Percentiles rank a stretch among this genome's conserved stretches.
Evolutionary conservation across 768 basidiomycete genomes (phyloP).

Genomic region (Symmetrospora coprosmae): DNA sequence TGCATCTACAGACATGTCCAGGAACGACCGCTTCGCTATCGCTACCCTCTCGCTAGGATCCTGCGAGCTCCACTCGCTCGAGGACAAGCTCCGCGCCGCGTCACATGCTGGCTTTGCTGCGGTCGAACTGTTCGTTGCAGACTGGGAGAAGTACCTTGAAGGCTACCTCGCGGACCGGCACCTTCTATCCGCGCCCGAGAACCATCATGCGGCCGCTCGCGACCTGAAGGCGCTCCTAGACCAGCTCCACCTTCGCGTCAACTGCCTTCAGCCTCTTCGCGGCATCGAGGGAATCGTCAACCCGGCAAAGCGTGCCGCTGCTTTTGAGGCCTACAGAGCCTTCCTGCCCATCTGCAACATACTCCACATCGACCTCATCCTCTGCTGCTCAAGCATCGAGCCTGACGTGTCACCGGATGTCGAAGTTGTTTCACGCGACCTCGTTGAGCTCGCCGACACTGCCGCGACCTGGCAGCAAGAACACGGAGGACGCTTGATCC

Average conservation of each 20-base stretch:
- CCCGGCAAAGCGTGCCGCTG: slow-evolving; percentile 31
- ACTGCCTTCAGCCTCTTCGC: slow-evolving; percentile 39
- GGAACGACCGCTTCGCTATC: slow-evolving; percentile 22
- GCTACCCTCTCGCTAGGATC: slow-evolving; percentile 30
- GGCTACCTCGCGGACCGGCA: slow-evolving; percentile 26
- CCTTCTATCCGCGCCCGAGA: slow-evolving; percentile 24
- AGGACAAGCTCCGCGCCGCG: slow-evolving; percentile 35
- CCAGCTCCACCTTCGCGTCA: slow-evolving; percentile 32
- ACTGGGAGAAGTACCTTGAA: slow-evolving; percentile 31
- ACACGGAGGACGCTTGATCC: slow-evolving; percentile 29
- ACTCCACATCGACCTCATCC: slow-evolving; percentile 37
- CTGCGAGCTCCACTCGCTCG: slow-evolving; percentile 35
- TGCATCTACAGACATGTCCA: not conserved
- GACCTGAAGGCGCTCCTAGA: slow-evolving; percentile 25
- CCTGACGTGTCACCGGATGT: slow-evolving; percentile 22
- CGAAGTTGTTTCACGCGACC: slow-evolving; percentile 29
- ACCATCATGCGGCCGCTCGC: slow-evolving; percentile 32
- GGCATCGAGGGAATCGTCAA: slow-evolving; percentile 39
- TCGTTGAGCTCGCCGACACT: slow-evolving; percentile 36
- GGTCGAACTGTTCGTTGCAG: slow-evolving; percentile 38
- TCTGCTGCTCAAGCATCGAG: slow-evolving; percentile 38
- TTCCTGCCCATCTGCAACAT: slow-evolving; percentile 36
- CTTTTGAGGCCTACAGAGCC: slow-evolving; percentile 35
- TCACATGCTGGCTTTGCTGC: slow-evolving; percentile 27
- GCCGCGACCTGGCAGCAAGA: slow-evolving; percentile 33